phyloP scores from a whole-genome alignment of 192 early-diverging fungal genomes.

The Umbelopsis ramanniana region DNA sequence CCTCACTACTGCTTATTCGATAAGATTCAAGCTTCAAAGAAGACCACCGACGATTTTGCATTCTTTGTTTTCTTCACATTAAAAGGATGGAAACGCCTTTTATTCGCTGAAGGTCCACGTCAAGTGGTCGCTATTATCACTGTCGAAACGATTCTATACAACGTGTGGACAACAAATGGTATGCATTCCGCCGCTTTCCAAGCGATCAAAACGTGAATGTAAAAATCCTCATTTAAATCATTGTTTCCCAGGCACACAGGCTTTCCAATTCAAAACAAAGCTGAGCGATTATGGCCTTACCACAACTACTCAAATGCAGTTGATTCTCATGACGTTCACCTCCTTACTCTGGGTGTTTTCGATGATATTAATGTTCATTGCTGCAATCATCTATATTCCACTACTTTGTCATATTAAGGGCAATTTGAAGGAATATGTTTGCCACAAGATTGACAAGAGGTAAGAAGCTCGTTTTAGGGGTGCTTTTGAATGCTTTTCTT shows the following conservation, averaged over 20 bases:
- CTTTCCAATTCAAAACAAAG: conserved; percentile 29
- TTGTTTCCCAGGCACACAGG: background rate
- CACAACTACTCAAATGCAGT: conserved; percentile 28
- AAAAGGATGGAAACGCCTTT: conserved; percentile 82
- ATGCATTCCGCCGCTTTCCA: background rate
- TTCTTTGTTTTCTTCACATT: conserved; percentile 91
- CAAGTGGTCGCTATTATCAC: conserved; percentile 69
- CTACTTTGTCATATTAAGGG: conserved; percentile 78
- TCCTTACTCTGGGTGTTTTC: conserved; percentile 65
- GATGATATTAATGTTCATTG: conserved; percentile 57
- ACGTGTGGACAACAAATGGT: conserved; percentile 30
- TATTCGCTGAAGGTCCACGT: conserved; percentile 83
- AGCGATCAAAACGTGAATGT: background rate
- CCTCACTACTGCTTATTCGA: conserved; percentile 83
- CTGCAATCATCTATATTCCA: conserved; percentile 77
- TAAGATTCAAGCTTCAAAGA: conserved; percentile 70
- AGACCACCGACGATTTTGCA: conserved; percentile 67
- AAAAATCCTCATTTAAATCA: background rate
- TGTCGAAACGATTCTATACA: conserved; percentile 46
- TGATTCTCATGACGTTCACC: conserved; percentile 63
- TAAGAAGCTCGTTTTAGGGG: conserved; percentile 35
- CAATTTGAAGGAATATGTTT: conserved; percentile 89
- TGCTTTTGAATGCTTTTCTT: too few species aligned
- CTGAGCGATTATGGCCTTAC: conserved; percentile 33
- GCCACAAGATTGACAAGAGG: conserved; percentile 90